Percentiles rank a stretch among this genome's conserved stretches.
Conservation (phyloP, 352 stramenopile genomes). For the Pythium brachiatum region DNA sequence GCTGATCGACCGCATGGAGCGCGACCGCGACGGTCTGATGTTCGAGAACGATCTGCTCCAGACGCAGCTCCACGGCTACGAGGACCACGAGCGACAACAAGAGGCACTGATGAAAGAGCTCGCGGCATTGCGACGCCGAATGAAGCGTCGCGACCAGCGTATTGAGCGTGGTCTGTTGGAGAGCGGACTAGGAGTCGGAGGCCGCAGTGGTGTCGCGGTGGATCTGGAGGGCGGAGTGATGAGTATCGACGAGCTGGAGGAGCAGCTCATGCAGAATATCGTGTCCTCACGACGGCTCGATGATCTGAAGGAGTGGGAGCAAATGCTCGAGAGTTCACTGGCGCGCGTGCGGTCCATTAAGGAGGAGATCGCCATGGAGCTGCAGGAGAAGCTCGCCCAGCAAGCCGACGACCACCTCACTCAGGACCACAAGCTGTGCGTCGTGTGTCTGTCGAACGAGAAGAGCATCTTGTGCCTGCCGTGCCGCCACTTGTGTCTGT, state of each 20-base stretch:
- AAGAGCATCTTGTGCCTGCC: conserved; percentile 85
- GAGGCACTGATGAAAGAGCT: conserved; percentile 68
- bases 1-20: conserved; percentile 80
- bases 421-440: conserved; percentile 83
- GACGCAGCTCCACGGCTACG: conserved; percentile 64
- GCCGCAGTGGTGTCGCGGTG: conserved; percentile 17
- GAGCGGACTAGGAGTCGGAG: conserved; percentile 7
- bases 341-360: conserved; percentile 51
- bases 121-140: conserved; percentile 23
- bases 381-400: conserved; percentile 73
- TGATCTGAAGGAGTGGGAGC: conserved; percentile 72
- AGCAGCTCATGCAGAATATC: conserved; percentile 31
- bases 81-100: conserved; percentile 64
- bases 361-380: conserved; percentile 72
- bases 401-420: conserved; percentile 60
- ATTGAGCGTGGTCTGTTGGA: conserved; percentile 25
- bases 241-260: conserved; percentile 29
- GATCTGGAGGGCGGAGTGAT: conserved; percentile 29
- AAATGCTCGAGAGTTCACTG: conserved; percentile 61
- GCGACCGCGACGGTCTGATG: conserved; percentile 73
- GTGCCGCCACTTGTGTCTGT: conserved; percentile 81
- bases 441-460: conserved; percentile 78
- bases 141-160: conserved; percentile 27
- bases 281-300: conserved; percentile 35
- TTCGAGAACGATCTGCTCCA: conserved; percentile 84